Percentiles rank a stretch among this genome's conserved stretches.
These are phyloP conservation scores for Debaryomyces subglobosus DNA, from an alignment of 1,139 yeast species.

Conservation along the genomic window DNA sequence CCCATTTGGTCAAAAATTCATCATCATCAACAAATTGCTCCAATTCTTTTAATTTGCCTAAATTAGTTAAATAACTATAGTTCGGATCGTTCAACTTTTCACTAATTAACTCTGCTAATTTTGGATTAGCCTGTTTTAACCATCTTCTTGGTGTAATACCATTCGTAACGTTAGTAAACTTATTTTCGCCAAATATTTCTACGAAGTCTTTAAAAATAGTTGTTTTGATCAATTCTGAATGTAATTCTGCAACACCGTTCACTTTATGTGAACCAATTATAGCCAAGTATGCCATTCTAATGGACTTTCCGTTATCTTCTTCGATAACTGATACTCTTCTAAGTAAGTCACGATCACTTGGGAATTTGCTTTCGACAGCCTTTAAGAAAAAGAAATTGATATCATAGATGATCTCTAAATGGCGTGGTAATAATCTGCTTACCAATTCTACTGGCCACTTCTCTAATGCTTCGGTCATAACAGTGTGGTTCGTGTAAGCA, in stretches of 20 bases:
- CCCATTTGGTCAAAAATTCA: slow-evolving; percentile 73
- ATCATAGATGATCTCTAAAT: slow-evolving; percentile 86
- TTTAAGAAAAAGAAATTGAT: slow-evolving; percentile 82
- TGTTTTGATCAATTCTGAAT: slow-evolving; percentile 85
- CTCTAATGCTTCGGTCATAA: slow-evolving; percentile 91
- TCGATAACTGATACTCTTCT: slow-evolving; percentile 81
- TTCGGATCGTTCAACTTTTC: slow-evolving; percentile 65
- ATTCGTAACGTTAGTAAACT: slow-evolving; percentile 90
- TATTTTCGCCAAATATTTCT: slow-evolving; percentile 73
- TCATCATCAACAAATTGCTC: slow-evolving; percentile 70
- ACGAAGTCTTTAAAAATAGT: slow-evolving; percentile 93
- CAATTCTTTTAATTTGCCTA: slow-evolving; percentile 67
- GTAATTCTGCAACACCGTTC: slow-evolving; percentile 95
- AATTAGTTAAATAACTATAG: slow-evolving; percentile 69
- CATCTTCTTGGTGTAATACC: slow-evolving; percentile 97
- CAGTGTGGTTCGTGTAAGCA: slow-evolving; percentile 95
- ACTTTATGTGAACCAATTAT: slow-evolving; percentile 91
- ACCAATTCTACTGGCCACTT: slow-evolving; percentile 91
- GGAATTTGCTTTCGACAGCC: slow-evolving; percentile 73
- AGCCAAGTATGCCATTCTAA: slow-evolving; percentile 92
- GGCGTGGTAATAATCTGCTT: slow-evolving; percentile 83
- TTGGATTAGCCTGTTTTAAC: slow-evolving; percentile 93
- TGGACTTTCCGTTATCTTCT: slow-evolving; percentile 77
- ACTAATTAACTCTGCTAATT: slow-evolving; percentile 70
- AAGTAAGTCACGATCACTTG: slow-evolving; percentile 66